Percentiles rank a stretch among this genome's conserved stretches.
phyloP scores from a whole-genome alignment of 2,329 filamentous ascomycete genomes.

The Coleophoma eucalyptorum region DNA sequence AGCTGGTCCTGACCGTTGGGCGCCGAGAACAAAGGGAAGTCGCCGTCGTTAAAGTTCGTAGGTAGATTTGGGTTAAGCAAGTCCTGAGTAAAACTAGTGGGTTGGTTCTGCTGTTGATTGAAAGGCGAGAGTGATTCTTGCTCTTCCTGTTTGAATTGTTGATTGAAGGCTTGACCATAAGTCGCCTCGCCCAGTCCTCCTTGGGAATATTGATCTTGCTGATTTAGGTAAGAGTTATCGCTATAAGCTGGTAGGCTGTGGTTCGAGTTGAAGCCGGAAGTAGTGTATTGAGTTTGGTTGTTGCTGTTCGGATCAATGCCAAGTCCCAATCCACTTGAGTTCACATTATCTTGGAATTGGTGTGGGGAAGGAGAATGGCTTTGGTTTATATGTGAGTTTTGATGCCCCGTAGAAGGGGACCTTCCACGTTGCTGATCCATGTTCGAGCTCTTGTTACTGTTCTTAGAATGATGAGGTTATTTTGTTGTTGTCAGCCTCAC shows the following conservation, averaged over 20 bases:
- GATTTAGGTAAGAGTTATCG: conserved; percentile 41
- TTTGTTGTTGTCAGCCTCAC: conserved; percentile 18
- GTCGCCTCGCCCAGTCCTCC: conserved; percentile 17
- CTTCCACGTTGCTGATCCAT: conserved; percentile 59
- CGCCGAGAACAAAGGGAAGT: conserved; percentile 63
- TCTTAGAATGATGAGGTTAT: conserved; percentile 26
- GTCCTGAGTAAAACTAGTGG: conserved; percentile 39
- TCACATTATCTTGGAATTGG: conserved; percentile 42
- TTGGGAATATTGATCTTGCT: conserved; percentile 25
- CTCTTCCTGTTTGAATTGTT: conserved; percentile 27
- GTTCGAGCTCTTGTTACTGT: conserved; percentile 28
- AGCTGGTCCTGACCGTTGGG: conserved; percentile 51
- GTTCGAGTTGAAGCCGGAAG: conserved; percentile 34
- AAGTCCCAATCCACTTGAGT: conserved; percentile 51
- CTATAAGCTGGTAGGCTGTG: conserved; percentile 20
- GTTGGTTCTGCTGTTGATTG: conserved; percentile 40
- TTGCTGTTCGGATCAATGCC: conserved; percentile 41
- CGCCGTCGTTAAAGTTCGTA: conserved; percentile 46
- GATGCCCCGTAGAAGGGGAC: conserved; percentile 57
- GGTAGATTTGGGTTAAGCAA: conserved; percentile 46
- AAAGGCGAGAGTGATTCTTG: conserved; percentile 21
- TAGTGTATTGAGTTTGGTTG: conserved; percentile 40
- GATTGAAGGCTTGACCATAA: conserved; percentile 23
- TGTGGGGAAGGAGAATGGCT: conserved; percentile 60
- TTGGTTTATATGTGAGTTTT: conserved; percentile 62